Evolutionary conservation across 2,329 filamentous ascomycete species (phyloP).

Genomic region (Colletotrichum gigasporum): DNA sequence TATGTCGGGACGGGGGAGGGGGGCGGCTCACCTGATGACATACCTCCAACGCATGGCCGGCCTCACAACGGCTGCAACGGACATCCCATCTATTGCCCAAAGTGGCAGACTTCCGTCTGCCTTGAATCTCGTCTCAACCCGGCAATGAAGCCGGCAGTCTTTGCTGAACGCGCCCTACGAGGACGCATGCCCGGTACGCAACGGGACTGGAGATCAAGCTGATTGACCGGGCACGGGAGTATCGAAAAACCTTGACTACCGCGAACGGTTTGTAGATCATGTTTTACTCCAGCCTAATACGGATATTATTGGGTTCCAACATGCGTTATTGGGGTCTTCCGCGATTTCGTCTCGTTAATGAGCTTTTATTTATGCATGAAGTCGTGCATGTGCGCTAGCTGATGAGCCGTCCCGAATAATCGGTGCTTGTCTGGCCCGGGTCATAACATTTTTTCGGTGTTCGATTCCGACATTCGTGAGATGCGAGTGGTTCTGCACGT

Average conservation of each 20-base stretch:
- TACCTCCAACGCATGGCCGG: constrained; percentile 5
- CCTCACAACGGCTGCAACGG: neutral
- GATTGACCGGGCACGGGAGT: neutral
- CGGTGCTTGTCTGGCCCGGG: no score
- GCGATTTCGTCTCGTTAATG: no score
- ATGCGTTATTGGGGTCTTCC: neutral
- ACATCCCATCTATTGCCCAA: constrained; percentile 10
- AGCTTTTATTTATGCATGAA: neutral
- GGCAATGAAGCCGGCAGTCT: neutral
- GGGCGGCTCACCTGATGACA: constrained; percentile 3
- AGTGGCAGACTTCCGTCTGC: neutral
- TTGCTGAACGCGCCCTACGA: neutral
- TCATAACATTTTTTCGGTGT: no score
- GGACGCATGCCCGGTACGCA: neutral
- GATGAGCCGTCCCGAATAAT: no score
- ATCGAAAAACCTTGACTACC: neutral
- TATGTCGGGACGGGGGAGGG: no score
- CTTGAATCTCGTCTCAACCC: no score
- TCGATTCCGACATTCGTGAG: no score
- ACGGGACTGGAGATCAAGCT: no score
- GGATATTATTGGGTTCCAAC: neutral
- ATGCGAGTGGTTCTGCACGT: no score
- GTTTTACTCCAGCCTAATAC: neutral
- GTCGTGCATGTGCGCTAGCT: neutral
- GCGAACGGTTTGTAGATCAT: constrained; percentile 14